A percentile compares a stretch with the other conserved stretches of the same genome.
phyloP scores from a whole-genome alignment of 1,284 basidiomycete genomes.

The Ceratobasidium sp. region DNA sequence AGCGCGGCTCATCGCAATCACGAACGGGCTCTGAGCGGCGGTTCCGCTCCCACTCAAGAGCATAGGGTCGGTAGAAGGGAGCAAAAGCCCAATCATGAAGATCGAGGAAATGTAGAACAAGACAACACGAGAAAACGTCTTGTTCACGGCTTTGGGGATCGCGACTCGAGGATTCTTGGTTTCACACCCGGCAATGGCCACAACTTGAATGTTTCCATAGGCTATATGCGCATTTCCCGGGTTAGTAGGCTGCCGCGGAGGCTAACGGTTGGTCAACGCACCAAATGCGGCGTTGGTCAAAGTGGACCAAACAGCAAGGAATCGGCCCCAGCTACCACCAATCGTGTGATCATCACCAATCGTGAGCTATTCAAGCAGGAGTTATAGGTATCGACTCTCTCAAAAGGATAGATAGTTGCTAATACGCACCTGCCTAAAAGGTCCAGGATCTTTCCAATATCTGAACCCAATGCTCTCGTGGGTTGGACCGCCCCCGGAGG shows the following conservation, averaged over 20 bases:
- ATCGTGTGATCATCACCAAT: constrained; percentile 19
- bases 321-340: constrained; percentile 49
- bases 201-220: constrained; percentile 49
- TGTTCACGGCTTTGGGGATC: constrained; percentile 50
- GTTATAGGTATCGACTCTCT: background rate
- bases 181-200: constrained; percentile 56
- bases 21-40: constrained; percentile 51
- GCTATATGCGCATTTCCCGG: constrained; percentile 11
- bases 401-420: background rate
- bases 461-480: constrained; percentile 52
- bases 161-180: constrained; percentile 55
- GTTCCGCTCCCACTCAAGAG: constrained; percentile 49
- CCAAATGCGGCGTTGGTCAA: constrained; percentile 50
- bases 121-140: constrained; percentile 49
- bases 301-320: constrained; percentile 51
- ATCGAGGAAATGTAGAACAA: constrained; percentile 51
- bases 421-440: constrained; percentile 48
- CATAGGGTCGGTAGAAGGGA: constrained; percentile 51
- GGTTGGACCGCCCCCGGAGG: constrained; percentile 48
- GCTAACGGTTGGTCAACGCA: constrained; percentile 3
- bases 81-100: constrained; percentile 51
- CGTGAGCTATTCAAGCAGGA: constrained; percentile 34
- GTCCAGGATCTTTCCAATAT: constrained; percentile 53
- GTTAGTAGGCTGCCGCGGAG: background rate
- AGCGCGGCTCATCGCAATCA: constrained; percentile 57